These are phyloP conservation scores for Ceratorhiza oryzae-sativae DNA, from an alignment of 1,284 basidiomycete species.

Conservation along the genomic window DNA sequence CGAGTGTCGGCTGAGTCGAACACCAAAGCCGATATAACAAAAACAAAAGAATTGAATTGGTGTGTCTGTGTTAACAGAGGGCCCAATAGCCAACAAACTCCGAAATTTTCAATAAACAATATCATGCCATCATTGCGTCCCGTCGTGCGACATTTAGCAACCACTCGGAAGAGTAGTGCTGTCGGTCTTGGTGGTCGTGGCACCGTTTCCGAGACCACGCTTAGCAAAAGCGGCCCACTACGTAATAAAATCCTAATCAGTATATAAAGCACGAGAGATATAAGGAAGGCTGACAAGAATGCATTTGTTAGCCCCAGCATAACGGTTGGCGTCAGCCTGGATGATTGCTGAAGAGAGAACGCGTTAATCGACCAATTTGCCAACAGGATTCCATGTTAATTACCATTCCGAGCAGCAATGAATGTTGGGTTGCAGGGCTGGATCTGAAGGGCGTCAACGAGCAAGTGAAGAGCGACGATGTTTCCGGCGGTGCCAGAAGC, in stretches of 20 bases:
- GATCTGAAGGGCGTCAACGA: constrained; percentile 37
- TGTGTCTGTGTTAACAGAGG: background rate
- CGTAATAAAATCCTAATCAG: background rate
- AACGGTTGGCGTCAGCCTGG: constrained; percentile 42
- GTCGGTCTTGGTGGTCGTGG: constrained; percentile 31
- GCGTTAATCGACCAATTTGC: background rate
- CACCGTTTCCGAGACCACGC: constrained; percentile 38
- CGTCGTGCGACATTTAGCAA: constrained; percentile 14
- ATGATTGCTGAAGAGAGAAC: constrained; percentile 30
- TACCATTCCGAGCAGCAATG: constrained; percentile 39
- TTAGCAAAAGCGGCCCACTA: constrained; percentile 40
- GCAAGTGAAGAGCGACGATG: constrained; percentile 38
- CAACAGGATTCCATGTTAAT: background rate
- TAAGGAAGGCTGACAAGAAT: background rate
- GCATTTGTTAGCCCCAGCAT: constrained; percentile 42
- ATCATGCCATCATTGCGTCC: background rate
- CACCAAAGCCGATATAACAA: background rate
- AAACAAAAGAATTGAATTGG: background rate
- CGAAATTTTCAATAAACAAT: background rate
- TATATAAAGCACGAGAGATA: background rate
- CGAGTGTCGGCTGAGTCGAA: too few species aligned
- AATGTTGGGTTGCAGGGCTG: constrained; percentile 43
- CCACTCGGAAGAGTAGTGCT: constrained; percentile 35
- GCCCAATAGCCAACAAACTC: background rate
- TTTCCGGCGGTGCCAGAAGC: constrained; percentile 36